phyloP scores from a whole-genome alignment of 495 filamentous ascomycete species.

The Lophiostoma macrostomum region DNA sequence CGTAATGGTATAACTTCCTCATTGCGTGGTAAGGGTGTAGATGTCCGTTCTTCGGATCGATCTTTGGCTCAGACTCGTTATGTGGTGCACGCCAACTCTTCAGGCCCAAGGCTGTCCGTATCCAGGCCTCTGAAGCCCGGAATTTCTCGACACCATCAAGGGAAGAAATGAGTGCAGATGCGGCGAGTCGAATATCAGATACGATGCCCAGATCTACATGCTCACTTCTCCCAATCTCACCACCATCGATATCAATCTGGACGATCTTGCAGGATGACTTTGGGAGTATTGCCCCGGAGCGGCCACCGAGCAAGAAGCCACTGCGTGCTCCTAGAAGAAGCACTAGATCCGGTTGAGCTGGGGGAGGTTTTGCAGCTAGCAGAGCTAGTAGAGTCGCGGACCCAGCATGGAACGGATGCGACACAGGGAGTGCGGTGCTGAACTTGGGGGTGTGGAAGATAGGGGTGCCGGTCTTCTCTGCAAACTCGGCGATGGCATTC shows the following conservation, averaged over 20 bases:
- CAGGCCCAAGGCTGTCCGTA: conserved; percentile 15
- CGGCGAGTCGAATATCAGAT: conserved; percentile 21
- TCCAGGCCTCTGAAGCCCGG: conserved; percentile 25
- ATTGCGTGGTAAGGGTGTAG: conserved; percentile 33
- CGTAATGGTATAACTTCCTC: conserved; percentile 23
- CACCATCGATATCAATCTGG: conserved; percentile 34
- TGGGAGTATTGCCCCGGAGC: conserved; percentile 26
- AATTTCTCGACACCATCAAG: background rate
- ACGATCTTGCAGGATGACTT: conserved; percentile 28
- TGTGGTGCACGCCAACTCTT: conserved; percentile 12
- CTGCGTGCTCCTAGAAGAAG: conserved; percentile 30
- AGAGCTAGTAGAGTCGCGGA: conserved; percentile 17
- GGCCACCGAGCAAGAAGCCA: conserved; percentile 32
- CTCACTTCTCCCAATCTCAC: conserved; percentile 31
- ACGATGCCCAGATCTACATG: conserved; percentile 31
- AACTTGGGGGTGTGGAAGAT: conserved; percentile 34
- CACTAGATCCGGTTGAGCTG: conserved; percentile 29
- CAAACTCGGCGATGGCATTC: conserved; percentile 17
- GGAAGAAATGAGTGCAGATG: conserved; percentile 7
- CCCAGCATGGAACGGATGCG: conserved; percentile 23
- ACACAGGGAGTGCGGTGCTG: conserved; percentile 18
- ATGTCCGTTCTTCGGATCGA: conserved; percentile 19
- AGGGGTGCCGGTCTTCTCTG: conserved; percentile 24
- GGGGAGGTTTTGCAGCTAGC: conserved; percentile 3
- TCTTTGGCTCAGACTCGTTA: conserved; percentile 22